These are phyloP conservation scores for Stentor roeselii DNA, from an alignment of 73 alveolate species.

Conservation along the genomic window DNA sequence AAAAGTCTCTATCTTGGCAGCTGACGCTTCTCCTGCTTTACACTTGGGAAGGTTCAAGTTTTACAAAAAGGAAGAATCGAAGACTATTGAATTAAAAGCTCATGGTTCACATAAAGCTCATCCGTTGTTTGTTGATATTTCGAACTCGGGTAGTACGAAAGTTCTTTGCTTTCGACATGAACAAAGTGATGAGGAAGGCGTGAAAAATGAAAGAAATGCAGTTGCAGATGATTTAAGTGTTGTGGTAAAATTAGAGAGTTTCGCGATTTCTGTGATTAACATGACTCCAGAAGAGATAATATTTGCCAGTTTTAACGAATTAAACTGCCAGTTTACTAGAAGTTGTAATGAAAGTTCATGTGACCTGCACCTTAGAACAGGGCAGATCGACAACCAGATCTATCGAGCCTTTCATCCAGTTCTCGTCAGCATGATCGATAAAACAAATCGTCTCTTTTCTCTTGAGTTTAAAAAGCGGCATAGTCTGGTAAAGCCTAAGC, in stretches of 20 bases:
- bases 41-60: conserved; percentile 6
- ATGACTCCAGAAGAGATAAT: neutral
- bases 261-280: conserved; percentile 16
- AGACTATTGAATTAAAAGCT: neutral
- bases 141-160: conserved; percentile 9
- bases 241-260: neutral
- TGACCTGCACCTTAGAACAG: neutral
- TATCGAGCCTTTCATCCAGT: neutral
- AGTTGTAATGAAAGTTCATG: neutral
- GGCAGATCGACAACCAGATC: conserved; percentile 15
- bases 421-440: neutral
- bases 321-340: neutral
- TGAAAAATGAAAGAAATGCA: neutral
- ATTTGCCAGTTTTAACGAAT: conserved; percentile 9
- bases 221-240: neutral
- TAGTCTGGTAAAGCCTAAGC: neutral
- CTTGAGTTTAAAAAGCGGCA: neutral
- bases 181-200: neutral
- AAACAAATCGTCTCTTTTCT: neutral
- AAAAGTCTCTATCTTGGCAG: neutral
- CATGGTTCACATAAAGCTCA: conserved; percentile 19
- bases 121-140: conserved; percentile 13
- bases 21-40: neutral
- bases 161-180: conserved; percentile 3
- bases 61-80: neutral